Base-by-base conservation (phyloP, 768 basidiomycete genomes). In the Leccinum boreale region DNA sequence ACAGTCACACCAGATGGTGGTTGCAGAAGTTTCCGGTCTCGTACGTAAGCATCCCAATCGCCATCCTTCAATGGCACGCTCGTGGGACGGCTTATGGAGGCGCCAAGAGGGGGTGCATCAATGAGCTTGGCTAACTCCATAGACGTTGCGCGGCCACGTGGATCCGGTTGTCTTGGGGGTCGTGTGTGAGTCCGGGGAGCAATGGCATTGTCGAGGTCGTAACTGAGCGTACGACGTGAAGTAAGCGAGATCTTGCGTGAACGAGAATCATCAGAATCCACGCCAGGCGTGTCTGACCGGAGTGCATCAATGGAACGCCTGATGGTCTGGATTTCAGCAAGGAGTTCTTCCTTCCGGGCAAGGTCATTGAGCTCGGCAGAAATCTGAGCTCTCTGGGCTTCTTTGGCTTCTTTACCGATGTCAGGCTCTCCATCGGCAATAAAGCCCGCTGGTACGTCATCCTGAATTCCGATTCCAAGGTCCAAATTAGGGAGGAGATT, bases 41-140 rank as follows among this genome's bases (percentile, higher is more conserved):
- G 85, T 50, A 94, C 81, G 70, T 97, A 96, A 46, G 81, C 74
- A 60, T 95, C 89, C 94, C 94, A 97, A 62, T 90, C 86, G n/a
- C 83, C 79, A 45, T 89, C 85, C 50, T 81, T 67, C 42, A 89
- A 72, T n/a, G 89, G 89, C 5, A 79, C 86, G 63, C 88, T 90
- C 0, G 84, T 86, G 15, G 90, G 88, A 39, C 89, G 80, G 55
- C 79, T 79, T 54, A 89, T 84, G 2, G 84, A 77, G 54, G 81
- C 80, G 14, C 81, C 81, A 15, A 80, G 63, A 23, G 75, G 66
- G 52, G 77, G 70, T 31, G 76, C 69, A 59, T 79, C 74, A 44
- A 79, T 69, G 44, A 83, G 67, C 50, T 76, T 74, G 14, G 81
- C 78, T 50, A 87, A 67, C 60, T 89, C 89, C 86, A 92, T 82